These are phyloP conservation scores for Pseudogymnoascus sp. DNA, from an alignment of 2,329 filamentous ascomycete species.

Conservation along the genomic window DNA sequence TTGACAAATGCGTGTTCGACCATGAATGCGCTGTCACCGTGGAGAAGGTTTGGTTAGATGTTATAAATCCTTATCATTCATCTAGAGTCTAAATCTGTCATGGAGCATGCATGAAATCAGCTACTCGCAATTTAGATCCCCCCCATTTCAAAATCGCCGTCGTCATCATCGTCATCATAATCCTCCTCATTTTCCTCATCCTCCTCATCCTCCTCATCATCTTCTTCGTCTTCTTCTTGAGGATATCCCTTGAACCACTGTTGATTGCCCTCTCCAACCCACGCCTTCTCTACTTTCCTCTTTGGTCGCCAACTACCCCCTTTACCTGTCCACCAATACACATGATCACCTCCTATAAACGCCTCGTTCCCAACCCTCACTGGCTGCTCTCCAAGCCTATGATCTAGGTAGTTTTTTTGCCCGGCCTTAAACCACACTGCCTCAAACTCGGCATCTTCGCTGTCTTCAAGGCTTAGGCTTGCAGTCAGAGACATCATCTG, in stretches of 20 bases:
- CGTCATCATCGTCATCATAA: neutral
- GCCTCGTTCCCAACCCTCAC: neutral
- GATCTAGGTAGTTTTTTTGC: neutral
- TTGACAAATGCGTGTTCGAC: neutral
- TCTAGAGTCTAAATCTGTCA: neutral
- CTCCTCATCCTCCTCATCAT: neutral
- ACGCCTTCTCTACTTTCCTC: neutral
- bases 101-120: neutral
- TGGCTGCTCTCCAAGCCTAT: neutral
- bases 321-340: slow-evolving; percentile 1
- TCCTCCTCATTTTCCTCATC: neutral
- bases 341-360: neutral
- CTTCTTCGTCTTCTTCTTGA: neutral
- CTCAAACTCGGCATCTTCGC: slow-evolving; percentile 3
- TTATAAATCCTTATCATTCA: neutral
- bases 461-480: neutral
- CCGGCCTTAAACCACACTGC: neutral
- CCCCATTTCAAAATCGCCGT: neutral
- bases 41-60: neutral
- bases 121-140: neutral
- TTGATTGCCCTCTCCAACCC: slow-evolving; percentile 1
- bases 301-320: neutral
- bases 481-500: slow-evolving; percentile 3
- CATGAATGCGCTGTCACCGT: neutral
- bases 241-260: neutral